Conservation (phyloP, 2,329 filamentous ascomycete genomes). For the Uncinocarpus reesii region DNA sequence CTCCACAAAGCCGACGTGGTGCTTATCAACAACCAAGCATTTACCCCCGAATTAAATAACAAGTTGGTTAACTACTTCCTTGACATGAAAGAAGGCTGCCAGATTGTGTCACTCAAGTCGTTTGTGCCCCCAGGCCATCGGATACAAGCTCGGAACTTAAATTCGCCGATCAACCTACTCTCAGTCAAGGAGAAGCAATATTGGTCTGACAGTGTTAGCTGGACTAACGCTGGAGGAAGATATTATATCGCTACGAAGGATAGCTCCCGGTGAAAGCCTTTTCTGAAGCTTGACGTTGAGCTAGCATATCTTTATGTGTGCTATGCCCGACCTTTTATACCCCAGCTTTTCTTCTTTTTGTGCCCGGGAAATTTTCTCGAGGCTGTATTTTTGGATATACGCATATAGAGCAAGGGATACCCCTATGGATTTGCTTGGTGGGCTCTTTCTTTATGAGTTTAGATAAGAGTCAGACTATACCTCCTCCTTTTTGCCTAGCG, state of each 20-base stretch:
- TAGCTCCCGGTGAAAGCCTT: slow-evolving; percentile 44
- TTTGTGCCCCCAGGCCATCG: slow-evolving; percentile 76
- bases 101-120: slow-evolving; percentile 81
- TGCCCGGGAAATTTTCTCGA: too few relatives aligned
- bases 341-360: background rate
- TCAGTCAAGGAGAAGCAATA: slow-evolving; percentile 64
- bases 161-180: slow-evolving; percentile 72
- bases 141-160: slow-evolving; percentile 61
- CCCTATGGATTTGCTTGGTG: background rate
- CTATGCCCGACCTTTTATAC: background rate
- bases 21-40: slow-evolving; percentile 95
- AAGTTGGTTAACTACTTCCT: slow-evolving; percentile 79
- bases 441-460: background rate
- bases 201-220: slow-evolving; percentile 65
- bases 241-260: slow-evolving; percentile 86
- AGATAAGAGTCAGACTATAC: background rate
- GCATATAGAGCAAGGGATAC: background rate
- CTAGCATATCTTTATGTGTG: background rate
- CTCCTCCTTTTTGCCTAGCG: background rate
- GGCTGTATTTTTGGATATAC: background rate
- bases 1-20: slow-evolving; percentile 86
- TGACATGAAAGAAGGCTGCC: slow-evolving; percentile 81
- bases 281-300: slow-evolving; percentile 13
- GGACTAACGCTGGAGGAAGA: slow-evolving; percentile 71
- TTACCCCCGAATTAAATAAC: slow-evolving; percentile 77